Evolutionary conservation across 306 rosid species (phyloP), one percentile per base, ranked within the genome.

Genomic region (Luffa aegyptiaca): DNA sequence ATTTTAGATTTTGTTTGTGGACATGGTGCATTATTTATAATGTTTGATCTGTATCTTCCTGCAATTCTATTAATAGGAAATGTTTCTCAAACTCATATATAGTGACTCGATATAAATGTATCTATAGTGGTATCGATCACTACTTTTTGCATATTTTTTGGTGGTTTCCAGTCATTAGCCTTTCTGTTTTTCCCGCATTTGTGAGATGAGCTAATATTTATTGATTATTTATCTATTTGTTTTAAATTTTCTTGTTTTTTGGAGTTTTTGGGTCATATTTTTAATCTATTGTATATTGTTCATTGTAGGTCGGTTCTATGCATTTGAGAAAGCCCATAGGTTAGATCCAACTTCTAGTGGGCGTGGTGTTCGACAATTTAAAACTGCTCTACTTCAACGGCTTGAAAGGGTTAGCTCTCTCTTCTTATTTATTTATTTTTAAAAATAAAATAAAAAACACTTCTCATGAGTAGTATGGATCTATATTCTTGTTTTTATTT

Each of bases 321-420:
- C 98, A 6, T 95, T 95, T 45, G 98, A 92, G 93, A 91, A 95
- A 86, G 98, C 98, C 78, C 98, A 95, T 86, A 95, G 90, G 85
- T 83, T 95, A 93, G 98, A 95, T 79, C 98, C 98, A 5, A 91
- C 97, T 65, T 95, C 98, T 52, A 95, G 94, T 42, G 98, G 98
- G 61, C 97, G 98, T 53, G 98, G 98, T 81, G 98, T 95, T 71
- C 93, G 98, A 14, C 98, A 95, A 84, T 95, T 95, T 80, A 95
- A 95, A 84, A 95, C 98, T 42, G 95, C 97, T 31, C 97, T 95
- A 51, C 98, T 95, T 84, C 98, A 95, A 75, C 93, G 98, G 52
- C 93, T 95, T 35, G 98, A 92, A 89, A 84, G 97, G 91, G 98
- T 95, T 82, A 86, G 88, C 37, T 55, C 61, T 31, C 78, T 49